Evolutionary conservation across 106 monocot species (phyloP), one percentile per base, ranked within the genome.

Genomic region (Gastrodia elata): DNA sequence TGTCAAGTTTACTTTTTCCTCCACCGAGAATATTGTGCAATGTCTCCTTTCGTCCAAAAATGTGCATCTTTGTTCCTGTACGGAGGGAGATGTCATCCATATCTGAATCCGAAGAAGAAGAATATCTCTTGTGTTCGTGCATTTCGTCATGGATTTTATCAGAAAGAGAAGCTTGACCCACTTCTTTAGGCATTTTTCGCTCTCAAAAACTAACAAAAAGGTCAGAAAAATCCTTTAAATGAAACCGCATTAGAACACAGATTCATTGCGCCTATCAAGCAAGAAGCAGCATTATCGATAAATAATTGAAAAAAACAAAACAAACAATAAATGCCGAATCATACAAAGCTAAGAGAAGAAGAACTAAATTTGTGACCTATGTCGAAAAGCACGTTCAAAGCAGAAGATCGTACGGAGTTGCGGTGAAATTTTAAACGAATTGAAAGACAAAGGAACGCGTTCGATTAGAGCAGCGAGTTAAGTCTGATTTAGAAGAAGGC

Each of bases 71-170:
- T 61, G 70, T 38, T 9, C 42, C 68, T 38, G 6, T 38, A 32
- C 18, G 8, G 36, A 68, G 2, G 6, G 59, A 44, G 6, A 56
- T 39, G 8, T 43, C 79, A 35, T 91, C 91, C 0, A 65, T 42
- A 16, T 91, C 91, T 10, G 91, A 91, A 73, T 91, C 91, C 6
- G 89, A 89, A 59, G 85, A 89, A 67, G 87, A 91, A 0, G 87
- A 91, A 0, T 83, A 79, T 0, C 82, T 81, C 64, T 68, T 79
- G 70, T 81, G 82, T 71, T 85, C 85, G 11, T 87, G 87, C 49
- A 87, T 87, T 73, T 85, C 78, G 57, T 91, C 87, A 22, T 73
- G 70, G 38, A 83, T 73, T 72, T 76, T 75, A 37, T 87, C 85
- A 61, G 83, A 40, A 44, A 82, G 71, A 34, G 78, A 84, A 25